Conservation (phyloP, 805 yeast species). For the Ogataea minuta region DNA sequence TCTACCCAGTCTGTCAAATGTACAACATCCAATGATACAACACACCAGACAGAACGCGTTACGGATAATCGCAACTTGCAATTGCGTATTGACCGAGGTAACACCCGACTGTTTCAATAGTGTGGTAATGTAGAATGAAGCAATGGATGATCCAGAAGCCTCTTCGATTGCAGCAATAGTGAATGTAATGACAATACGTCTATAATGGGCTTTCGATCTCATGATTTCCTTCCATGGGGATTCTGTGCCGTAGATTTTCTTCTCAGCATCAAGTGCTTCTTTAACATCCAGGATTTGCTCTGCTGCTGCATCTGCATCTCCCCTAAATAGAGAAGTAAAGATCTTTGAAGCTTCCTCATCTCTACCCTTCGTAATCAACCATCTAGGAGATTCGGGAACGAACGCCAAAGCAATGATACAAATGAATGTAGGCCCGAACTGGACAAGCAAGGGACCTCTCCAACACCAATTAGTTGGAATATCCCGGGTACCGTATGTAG, state of each 20-base stretch:
- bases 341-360: slow-evolving; percentile 32
- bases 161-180: slow-evolving; percentile 34
- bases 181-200: slow-evolving; percentile 17
- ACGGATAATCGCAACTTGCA: slow-evolving; percentile 27
- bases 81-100: slow-evolving; percentile 11
- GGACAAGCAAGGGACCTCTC: slow-evolving; percentile 52
- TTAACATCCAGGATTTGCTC: slow-evolving; percentile 31
- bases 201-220: slow-evolving; percentile 37
- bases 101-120: slow-evolving; percentile 25
- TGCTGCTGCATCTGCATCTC: slow-evolving; percentile 31
- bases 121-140: slow-evolving; percentile 45
- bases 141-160: slow-evolving; percentile 45
- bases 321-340: slow-evolving; percentile 35
- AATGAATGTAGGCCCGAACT: slow-evolving; percentile 22
- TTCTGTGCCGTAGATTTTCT: slow-evolving; percentile 27
- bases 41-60: slow-evolving; percentile 18
- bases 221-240: slow-evolving; percentile 26
- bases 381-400: slow-evolving; percentile 44
- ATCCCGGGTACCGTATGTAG: slow-evolving; percentile 40
- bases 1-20: slow-evolving; percentile 22
- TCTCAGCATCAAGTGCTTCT: slow-evolving; percentile 17
- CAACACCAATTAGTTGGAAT: slow-evolving; percentile 43
- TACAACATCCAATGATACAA: slow-evolving; percentile 18
- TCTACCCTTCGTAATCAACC: slow-evolving; percentile 33
- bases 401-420: slow-evolving; percentile 11